A percentile compares a stretch with the other conserved stretches of the same genome.
These are phyloP conservation scores for Pseudomonodictys pantanalensis DNA, from an alignment of 495 filamentous ascomycete species.

Conservation along the genomic window DNA sequence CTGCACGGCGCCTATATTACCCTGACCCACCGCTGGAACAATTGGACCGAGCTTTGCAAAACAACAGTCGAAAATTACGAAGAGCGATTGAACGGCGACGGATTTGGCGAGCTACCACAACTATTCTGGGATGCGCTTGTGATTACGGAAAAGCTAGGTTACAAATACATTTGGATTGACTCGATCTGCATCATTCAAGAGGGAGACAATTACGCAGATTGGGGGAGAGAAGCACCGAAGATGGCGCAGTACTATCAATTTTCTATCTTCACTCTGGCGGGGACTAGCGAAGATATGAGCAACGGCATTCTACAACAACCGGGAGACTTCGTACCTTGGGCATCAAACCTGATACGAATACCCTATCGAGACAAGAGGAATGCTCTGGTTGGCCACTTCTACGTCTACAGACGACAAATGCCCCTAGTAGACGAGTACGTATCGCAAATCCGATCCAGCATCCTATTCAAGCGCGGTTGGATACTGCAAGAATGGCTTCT, in stretches of 20 bases:
- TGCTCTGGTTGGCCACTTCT: not conserved
- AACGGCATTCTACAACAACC: slow-evolving; percentile 1
- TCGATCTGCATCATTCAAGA: too few relatives aligned
- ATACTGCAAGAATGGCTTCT: slow-evolving; percentile 8
- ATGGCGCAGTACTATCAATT: slow-evolving; percentile 12
- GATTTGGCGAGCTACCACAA: not conserved
- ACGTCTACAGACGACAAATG: not conserved
- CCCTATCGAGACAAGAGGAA: slow-evolving; percentile 4
- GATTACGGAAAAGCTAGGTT: not conserved
- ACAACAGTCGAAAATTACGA: slow-evolving; percentile 7
- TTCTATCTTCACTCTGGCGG: slow-evolving; percentile 3
- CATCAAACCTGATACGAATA: not conserved
- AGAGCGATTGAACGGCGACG: not conserved
- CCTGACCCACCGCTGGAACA: slow-evolving; percentile 3
- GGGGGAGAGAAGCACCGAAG: slow-evolving; percentile 5
- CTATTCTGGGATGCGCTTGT: not conserved
- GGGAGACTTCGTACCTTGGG: slow-evolving; percentile 1
- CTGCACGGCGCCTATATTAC: not conserved
- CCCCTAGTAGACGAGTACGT: slow-evolving; percentile 5
- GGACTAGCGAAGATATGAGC: slow-evolving; percentile 8
- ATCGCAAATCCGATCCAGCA: slow-evolving; percentile 3
- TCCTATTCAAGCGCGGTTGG: slow-evolving; percentile 5
- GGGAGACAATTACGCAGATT: not conserved
- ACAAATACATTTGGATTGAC: slow-evolving; percentile 9
- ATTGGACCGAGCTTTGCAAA: not conserved